Base-by-base conservation (phyloP, 768 basidiomycete species). In the Pleurotus tuber-regium region DNA sequence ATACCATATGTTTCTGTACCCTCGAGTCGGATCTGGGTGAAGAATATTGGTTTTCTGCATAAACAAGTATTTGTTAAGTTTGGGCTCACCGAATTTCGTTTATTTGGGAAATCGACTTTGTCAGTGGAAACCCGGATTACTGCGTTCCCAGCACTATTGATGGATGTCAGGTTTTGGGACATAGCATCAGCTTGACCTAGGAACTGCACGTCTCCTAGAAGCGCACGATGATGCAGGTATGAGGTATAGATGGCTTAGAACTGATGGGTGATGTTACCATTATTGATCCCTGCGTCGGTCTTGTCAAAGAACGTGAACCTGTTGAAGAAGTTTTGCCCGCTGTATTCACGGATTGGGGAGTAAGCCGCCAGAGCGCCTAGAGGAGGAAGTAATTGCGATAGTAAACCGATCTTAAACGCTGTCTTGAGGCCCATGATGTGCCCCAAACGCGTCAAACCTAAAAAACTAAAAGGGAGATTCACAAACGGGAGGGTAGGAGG, bases 71-170 rank as follows among this genome's bases (percentile, higher is more conserved):
- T n/a, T n/a, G n/a, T n/a, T n/a, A n/a, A n/a, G n/a, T n/a, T n/a
- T n/a, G 18, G 24, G 73, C 72, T 52, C 54, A 89, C 87, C 24
- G 87, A 77, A 56, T 84, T 79, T 19, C 86, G 70, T 57, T 78
- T 77, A 38, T 79, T 59, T 50, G 78, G 77, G 39, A 63, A 66
- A 12, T 71, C 65, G 1, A 89, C 76, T 39, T 74, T 73, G 9
- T n/a, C n/a, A n/a, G 89, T 89, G 71, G 92, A 89, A 4, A 92
- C 89, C 59, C 77, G 82, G 43, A 93, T 70, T 54, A 93, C 75
- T 4, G 83, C 84, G 50, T 84, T 80, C 5, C 86, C 83, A 1
- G 74, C 74, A 36, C 59, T 59, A 55, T 86, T 84, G 56, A 87
- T 63, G 58, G 78, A 88, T 4, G 82, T 80, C 16, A 91, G 70